Base-by-base conservation (phyloP, 768 basidiomycete species). In the Hysterangium stoloniferum region DNA sequence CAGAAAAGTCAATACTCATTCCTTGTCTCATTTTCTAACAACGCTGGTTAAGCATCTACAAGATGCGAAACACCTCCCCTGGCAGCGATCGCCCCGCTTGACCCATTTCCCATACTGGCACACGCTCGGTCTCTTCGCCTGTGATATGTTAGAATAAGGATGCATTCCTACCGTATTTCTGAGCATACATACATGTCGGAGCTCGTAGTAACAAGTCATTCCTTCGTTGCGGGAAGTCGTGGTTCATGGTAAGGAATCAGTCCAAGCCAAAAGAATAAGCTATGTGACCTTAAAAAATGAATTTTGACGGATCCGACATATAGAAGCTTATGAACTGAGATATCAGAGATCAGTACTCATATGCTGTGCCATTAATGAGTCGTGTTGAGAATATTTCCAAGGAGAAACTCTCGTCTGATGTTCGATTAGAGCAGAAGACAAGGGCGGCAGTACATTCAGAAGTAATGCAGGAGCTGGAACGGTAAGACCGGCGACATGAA, bases 61-160 rank as follows among this genome's bases (percentile, higher is more conserved):
- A n/a, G n/a, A n/a, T n/a, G n/a, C n/a, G n/a, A n/a, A n/a, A n/a
- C n/a, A n/a, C n/a, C 67, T 62, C 59, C 86, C 88, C 94, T 67
- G 94, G 94, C 40, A 97, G 79, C 69, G 95, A 94, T 46, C 94
- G 80, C 43, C 94, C 94, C 20, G 94, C 94, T 64, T 97, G 94
- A 31, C 94, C 79, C 94, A 97, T 97, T 44, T 95, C 86, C 94
- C 94, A 97, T 51, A 93, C 91, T n/a, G 94, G 93, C 6, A 93
- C 91, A 49, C 87, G 80, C 61, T 92, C 89, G 0, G 89, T 93
- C 64, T 75, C 72, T 66, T 95, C 85, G 25, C 89, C 89, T 84
- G 58, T 48, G 24, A 11, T 24, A 15, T 49, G 34, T 22, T n/a
- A n/a, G n/a, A n/a, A 37, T 42, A 33, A 43, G 43, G 38, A n/a